A percentile compares a stretch with the other conserved stretches of the same genome.
phyloP scores from a whole-genome alignment of 2,329 filamentous ascomycete species.

The Drechslerella dactyloides region DNA sequence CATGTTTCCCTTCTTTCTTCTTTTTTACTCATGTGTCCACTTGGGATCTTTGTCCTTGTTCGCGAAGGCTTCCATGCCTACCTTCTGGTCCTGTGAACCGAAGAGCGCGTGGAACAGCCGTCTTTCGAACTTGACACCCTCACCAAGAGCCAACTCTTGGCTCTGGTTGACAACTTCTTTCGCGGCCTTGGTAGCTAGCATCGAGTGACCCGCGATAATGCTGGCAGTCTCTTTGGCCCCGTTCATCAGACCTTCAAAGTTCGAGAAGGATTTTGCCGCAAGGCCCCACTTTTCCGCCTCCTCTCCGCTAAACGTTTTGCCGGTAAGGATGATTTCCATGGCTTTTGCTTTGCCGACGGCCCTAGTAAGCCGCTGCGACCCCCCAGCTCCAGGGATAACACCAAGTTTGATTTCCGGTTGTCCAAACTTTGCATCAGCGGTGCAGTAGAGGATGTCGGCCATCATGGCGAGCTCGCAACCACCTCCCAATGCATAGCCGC shows the following conservation, averaged over 20 bases:
- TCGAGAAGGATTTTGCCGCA: conserved; percentile 79
- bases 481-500: conserved; percentile 90
- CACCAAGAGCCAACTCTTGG: conserved; percentile 83
- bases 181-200: conserved; percentile 82
- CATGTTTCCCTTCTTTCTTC: no score
- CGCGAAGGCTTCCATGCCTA: conserved; percentile 64
- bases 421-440: conserved; percentile 83
- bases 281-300: conserved; percentile 91
- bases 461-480: conserved; percentile 98
- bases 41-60: conserved; percentile 43
- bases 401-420: conserved; percentile 98
- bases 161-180: conserved; percentile 99
- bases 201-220: conserved; percentile 85
- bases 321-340: conserved; percentile 90
- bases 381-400: conserved; percentile 88
- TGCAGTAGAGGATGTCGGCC: conserved; percentile 94
- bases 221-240: conserved; percentile 82
- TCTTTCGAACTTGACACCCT: conserved; percentile 94
- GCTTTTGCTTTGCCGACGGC: conserved; percentile 83
- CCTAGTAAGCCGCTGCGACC: conserved; percentile 83
- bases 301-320: conserved; percentile 79
- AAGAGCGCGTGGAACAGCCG: conserved; percentile 92
- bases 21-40: conserved; percentile 42
- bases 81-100: conserved; percentile 94
- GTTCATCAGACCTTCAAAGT: conserved; percentile 80